Evolutionary conservation across 202 grass and related monocot genomes (phyloP), one percentile per base, ranked within the genome.

Genomic region (Panicum hallii): DNA sequence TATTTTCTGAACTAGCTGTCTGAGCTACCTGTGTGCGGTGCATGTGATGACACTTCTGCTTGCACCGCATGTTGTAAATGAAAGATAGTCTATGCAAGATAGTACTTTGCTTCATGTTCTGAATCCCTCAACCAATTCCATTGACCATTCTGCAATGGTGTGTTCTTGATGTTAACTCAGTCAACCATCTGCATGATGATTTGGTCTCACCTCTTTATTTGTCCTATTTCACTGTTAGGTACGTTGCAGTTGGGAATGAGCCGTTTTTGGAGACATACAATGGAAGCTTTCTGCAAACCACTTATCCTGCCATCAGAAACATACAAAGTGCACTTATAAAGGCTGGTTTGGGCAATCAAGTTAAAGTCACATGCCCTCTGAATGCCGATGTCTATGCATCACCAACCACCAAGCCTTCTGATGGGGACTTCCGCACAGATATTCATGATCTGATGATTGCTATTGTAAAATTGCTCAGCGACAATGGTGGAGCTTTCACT

Each of bases 261-360:
- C 97, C 97, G 74, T 99, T 99, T 85, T 85, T 99, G 88, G 70
- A 89, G 79, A 94, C 97, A 80, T 99, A 99, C 91, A 99, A 99
- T 53, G 93, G 97, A 74, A 99, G 93, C 80, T 99, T 94, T 82
- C 90, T 99, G 28, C 93, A 94, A 61, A 92, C 91, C 1, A 99
- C 97, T 45, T 96, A 92, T 88, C 97, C 97, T 43, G 93, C 97
- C 48, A 86, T 99, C 67, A 83, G 41, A 60, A 99, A 99, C 60
- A 91, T 99, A 63, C 97, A 99, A 74, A 60, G 84, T 11, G 97
- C 97, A 63, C 97, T 99, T 44, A 84, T 88, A 85, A 96, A 85
- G 61, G 97, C 91, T 32, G 97, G 93, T 34, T 73, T 99, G 79
- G 63, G 91, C 55, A 94, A 63, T 65, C 81, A 92, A 63, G 92